Base-by-base conservation (phyloP, 768 basidiomycete genomes). In the Tylopilus sp. region DNA sequence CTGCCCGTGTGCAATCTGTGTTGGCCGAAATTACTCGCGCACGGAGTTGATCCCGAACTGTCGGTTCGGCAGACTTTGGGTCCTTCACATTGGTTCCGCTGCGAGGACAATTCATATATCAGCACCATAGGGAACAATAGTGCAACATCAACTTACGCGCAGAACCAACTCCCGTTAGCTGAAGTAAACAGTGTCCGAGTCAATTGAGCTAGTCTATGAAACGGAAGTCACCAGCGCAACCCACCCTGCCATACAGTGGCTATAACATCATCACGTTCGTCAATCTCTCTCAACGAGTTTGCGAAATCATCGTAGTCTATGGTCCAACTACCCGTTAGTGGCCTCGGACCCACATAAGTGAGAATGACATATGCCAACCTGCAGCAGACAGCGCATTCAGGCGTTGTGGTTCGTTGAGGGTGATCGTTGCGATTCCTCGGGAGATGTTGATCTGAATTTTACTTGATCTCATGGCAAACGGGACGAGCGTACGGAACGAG, bases 121-220 rank as follows among this genome's bases (percentile, higher is more conserved):
- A 31, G 24, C 4, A 45, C 21, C 9, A 43, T 33, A 6, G 10
- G 17, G 46, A 29, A 19, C 29, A 6, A 31, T 26, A 6, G 12
- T n/a, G n/a, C 24, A 37, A 44, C 51, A 37, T 29, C 5, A 17
- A 69, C 84, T 62, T 63, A 87, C 86, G 86, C 78, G 72, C 84
- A 88, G 66, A 88, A 87, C 85, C 85, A 87, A 55, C 74, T 78
- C 3, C 86, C 86, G 30, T 74, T 83, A 11, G 83, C 86, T 86
- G 41, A 5, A 42, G 14, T 19, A 19, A 34, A 34, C 42, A 26
- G 38, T 2, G 14, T n/a, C n/a, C n/a, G n/a, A n/a, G n/a, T 47
- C 40, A 48, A 37, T 6, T 19, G 30, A n/a, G 31, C 12, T n/a
- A 31, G 21, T 16, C 12, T 17, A 38, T 25, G 38, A 28, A 13